phyloP scores from a whole-genome alignment of 257 asterid genomes.

The Linaria vulgaris region DNA sequence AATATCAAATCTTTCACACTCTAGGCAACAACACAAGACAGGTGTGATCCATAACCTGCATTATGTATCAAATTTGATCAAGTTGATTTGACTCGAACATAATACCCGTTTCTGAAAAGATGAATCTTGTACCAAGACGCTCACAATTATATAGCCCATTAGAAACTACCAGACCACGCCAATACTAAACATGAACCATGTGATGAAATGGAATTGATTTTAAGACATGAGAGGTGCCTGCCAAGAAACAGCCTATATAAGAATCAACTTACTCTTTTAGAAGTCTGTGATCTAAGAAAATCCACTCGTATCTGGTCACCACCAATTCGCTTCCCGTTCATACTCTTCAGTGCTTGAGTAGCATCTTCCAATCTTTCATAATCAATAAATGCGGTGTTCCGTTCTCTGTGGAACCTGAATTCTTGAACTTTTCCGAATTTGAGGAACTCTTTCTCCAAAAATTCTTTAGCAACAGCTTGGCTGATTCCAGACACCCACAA shows the following conservation, averaged over 20 bases:
- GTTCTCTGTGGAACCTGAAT: conserved; percentile 77
- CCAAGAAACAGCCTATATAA: not conserved
- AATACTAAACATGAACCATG: not conserved
- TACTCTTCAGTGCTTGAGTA: conserved; percentile 63
- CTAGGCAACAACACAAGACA: conserved; percentile 5
- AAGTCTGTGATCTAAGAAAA: conserved; percentile 79
- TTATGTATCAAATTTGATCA: not conserved
- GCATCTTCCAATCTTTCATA: conserved; percentile 80
- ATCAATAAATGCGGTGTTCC: conserved; percentile 82
- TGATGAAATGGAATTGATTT: not conserved
- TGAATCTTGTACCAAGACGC: not conserved
- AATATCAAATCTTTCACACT: conserved; percentile 7
- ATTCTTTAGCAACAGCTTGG: conserved; percentile 73
- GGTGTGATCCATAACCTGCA: not conserved
- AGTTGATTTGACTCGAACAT: not conserved
- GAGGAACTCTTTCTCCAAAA: conserved; percentile 75
- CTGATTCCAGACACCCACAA: conserved; percentile 95
- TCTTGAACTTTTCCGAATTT: conserved; percentile 83
- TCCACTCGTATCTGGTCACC: conserved; percentile 88
- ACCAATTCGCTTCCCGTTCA: conserved; percentile 76
- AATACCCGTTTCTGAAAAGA: not conserved
- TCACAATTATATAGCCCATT: not conserved
- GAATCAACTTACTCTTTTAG: conserved; percentile 72
- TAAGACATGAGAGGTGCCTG: not conserved
- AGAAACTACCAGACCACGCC: conserved; percentile 16